Percentiles rank a stretch among this genome's conserved stretches.
These are phyloP conservation scores for Smallanthus sonchifolius DNA, from an alignment of 129 eudicot genomes.

Conservation along the genomic window DNA sequence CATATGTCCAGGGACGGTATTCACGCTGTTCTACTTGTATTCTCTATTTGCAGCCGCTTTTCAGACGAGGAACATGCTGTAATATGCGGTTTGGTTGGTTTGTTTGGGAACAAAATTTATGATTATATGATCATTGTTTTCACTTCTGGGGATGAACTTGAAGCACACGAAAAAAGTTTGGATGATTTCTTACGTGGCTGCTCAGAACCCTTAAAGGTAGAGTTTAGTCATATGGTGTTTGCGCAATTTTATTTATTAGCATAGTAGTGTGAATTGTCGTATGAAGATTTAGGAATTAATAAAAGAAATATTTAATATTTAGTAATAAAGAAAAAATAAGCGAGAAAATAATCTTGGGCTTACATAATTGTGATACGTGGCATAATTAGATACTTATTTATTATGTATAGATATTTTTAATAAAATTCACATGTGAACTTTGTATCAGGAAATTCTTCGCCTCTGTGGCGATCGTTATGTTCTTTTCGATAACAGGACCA, in stretches of 20 bases:
- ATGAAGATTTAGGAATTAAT: too few species aligned
- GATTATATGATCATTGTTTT: conserved; percentile 73
- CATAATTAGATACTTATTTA: neutral
- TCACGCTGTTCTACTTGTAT: conserved; percentile 64
- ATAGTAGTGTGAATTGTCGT: too few species aligned
- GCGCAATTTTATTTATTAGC: too few species aligned
- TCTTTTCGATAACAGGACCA: conserved; percentile 59
- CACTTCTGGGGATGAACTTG: conserved; percentile 82
- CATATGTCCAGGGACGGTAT: conserved; percentile 68
- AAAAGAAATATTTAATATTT: too few species aligned
- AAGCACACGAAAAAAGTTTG: conserved; percentile 44
- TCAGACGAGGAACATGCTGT: conserved; percentile 59
- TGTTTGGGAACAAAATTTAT: conserved; percentile 57
- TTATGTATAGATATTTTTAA: neutral
- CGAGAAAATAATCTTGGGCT: too few species aligned
- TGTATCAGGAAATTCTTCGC: conserved; percentile 38
- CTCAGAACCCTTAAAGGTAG: conserved; percentile 47
- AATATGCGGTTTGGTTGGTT: conserved; percentile 37
- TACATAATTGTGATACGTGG: too few species aligned
- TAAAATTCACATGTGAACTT: neutral
- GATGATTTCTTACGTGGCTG: conserved; percentile 42
- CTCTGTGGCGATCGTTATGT: conserved; percentile 54
- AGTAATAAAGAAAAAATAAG: too few species aligned
- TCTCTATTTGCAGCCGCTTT: conserved; percentile 57
- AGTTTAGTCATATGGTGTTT: too few species aligned